Conservation (phyloP, 495 filamentous ascomycete species). For the Paragyromitra xinjiangensis region DNA sequence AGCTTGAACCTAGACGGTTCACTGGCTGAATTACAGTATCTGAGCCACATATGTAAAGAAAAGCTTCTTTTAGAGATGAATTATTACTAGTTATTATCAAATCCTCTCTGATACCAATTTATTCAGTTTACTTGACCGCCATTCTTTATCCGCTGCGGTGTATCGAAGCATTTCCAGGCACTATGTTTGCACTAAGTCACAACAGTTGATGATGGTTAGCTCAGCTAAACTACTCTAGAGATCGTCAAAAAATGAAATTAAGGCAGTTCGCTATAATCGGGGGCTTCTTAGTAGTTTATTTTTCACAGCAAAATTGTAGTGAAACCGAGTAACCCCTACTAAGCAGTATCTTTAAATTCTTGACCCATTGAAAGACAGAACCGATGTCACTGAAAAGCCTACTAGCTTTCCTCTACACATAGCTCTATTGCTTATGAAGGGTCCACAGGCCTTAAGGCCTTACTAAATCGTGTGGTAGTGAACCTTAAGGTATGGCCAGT, state of each 20-base stretch:
- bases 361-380: no score
- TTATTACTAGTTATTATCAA: background rate
- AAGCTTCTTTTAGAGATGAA: background rate
- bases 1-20: constrained; percentile 47
- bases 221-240: background rate
- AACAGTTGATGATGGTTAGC: background rate
- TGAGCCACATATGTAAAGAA: constrained; percentile 1
- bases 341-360: no score
- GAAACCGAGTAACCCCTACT: no score
- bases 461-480: no score
- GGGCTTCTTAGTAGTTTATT: no score
- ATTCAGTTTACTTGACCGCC: background rate
- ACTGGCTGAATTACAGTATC: constrained; percentile 29
- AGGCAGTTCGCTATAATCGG: no score
- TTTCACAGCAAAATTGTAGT: no score
- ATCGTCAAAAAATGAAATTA: background rate
- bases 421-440: no score
- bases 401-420: no score
- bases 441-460: no score
- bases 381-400: no score
- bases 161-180: background rate
- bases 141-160: background rate
- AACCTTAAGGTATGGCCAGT: no score
- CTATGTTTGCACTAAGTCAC: background rate
- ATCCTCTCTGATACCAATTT: background rate